These are phyloP conservation scores for Heterobasidion parviporum DNA, from an alignment of 1,284 basidiomycete species.

Conservation along the genomic window DNA sequence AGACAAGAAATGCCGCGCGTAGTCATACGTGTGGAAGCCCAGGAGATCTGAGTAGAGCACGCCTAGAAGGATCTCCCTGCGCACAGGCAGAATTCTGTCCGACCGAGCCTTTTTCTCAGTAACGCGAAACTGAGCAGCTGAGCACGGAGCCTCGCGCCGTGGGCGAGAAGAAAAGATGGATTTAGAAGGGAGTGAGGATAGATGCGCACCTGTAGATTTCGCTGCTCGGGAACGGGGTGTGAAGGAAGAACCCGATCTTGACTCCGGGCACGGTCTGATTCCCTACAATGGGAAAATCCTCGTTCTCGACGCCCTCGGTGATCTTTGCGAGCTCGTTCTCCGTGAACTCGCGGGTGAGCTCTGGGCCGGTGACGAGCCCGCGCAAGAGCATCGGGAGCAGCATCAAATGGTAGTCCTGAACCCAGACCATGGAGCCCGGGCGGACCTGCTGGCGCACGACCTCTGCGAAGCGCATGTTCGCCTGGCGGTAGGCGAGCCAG, in stretches of 20 bases:
- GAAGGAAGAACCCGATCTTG: slow-evolving; percentile 97
- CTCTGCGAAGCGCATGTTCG: slow-evolving; percentile 93
- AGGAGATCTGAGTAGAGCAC: slow-evolving; percentile 95
- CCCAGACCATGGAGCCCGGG: slow-evolving; percentile 95
- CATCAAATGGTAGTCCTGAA: slow-evolving; percentile 98
- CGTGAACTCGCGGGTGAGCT: slow-evolving; percentile 53
- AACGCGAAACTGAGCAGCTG: background rate
- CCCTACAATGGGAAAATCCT: slow-evolving; percentile 33
- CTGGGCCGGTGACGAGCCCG: slow-evolving; percentile 72
- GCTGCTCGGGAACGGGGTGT: slow-evolving; percentile 96
- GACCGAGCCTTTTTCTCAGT: background rate
- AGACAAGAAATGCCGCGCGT: slow-evolving; percentile 97
- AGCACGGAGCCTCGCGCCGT: too few species aligned
- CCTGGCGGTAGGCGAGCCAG: slow-evolving; percentile 96
- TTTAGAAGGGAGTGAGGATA: background rate
- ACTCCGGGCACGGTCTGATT: slow-evolving; percentile 46
- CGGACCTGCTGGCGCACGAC: slow-evolving; percentile 72
- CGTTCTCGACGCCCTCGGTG: slow-evolving; percentile 65
- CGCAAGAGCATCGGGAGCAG: slow-evolving; percentile 93
- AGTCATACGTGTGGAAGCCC: slow-evolving; percentile 99
- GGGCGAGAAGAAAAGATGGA: background rate
- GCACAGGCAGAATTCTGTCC: slow-evolving; percentile 86
- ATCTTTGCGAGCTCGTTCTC: slow-evolving; percentile 66
- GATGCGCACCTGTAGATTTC: slow-evolving; percentile 87
- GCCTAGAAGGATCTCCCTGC: slow-evolving; percentile 93